A percentile compares a stretch with the other conserved stretches of the same genome.
Evolutionary conservation across 2,329 filamentous ascomycete genomes (phyloP).

Genomic region (Zymoseptoria pseudotritici): DNA sequence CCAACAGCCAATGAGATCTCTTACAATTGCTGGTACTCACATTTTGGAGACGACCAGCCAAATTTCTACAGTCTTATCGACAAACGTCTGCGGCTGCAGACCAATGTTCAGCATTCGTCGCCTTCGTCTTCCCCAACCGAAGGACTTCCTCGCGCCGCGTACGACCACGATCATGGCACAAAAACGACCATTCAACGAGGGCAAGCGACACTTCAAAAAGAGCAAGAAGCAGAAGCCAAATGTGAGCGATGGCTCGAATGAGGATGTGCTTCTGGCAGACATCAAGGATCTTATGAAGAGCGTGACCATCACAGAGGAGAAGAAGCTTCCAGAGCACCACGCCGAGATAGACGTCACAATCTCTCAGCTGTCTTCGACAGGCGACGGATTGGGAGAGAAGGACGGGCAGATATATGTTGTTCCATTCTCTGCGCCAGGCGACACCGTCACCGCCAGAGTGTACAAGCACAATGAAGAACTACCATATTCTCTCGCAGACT

Average conservation of each 20-base stretch:
- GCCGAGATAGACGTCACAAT: slow-evolving; percentile 79
- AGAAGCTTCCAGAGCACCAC: slow-evolving; percentile 50
- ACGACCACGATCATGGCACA: slow-evolving; percentile 21
- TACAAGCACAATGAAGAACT: slow-evolving; percentile 61
- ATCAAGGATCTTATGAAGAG: slow-evolving; percentile 37
- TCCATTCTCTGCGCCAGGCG: slow-evolving; percentile 81
- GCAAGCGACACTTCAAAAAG: slow-evolving; percentile 35
- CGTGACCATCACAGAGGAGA: slow-evolving; percentile 12
- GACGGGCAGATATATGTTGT: slow-evolving; percentile 72
- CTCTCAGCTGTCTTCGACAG: slow-evolving; percentile 75
- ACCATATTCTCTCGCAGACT: slow-evolving; percentile 71
- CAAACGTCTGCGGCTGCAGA: neutral
- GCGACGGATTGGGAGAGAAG: slow-evolving; percentile 75
- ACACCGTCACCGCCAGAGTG: slow-evolving; percentile 70
- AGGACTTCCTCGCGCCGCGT: neutral
- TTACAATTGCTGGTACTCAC: neutral
- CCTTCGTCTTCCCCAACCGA: neutral
- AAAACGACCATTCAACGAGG: slow-evolving; percentile 33
- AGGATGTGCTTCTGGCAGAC: slow-evolving; percentile 43
- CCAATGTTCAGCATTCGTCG: neutral
- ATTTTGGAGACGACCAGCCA: neutral
- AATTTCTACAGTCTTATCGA: neutral
- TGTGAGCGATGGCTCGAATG: slow-evolving; percentile 39
- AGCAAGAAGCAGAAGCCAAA: slow-evolving; percentile 37
- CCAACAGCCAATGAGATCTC: neutral